Conservation (phyloP, 2,329 filamentous ascomycete genomes). For the Claviceps cyperi region DNA sequence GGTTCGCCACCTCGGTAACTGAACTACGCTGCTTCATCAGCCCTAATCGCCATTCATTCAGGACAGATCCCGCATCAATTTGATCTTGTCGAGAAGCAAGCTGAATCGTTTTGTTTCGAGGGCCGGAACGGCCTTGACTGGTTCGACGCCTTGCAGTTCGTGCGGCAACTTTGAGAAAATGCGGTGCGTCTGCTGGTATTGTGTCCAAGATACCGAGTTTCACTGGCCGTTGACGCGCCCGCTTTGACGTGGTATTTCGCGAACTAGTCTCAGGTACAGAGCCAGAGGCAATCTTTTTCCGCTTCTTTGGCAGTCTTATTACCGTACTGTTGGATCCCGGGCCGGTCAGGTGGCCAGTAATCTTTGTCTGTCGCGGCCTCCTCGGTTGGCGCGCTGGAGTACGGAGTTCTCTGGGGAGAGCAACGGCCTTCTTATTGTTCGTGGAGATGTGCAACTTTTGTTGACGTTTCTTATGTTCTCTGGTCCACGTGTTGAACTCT, state of each 20-base stretch:
- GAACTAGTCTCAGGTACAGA: background rate
- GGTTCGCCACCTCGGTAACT: slow-evolving; percentile 14
- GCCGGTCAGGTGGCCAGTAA: slow-evolving; percentile 16
- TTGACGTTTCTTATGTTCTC: slow-evolving; percentile 26
- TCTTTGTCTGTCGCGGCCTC: slow-evolving; percentile 16
- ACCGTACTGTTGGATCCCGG: background rate
- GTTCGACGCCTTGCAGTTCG: slow-evolving; percentile 34
- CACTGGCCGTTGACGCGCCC: slow-evolving; percentile 20
- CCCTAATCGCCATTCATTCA: slow-evolving; percentile 42
- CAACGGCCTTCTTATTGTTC: slow-evolving; percentile 12
- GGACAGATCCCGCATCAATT: slow-evolving; percentile 36
- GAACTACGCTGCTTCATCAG: slow-evolving; percentile 29
- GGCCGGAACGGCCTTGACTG: slow-evolving; percentile 39
- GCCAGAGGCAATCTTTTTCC: background rate
- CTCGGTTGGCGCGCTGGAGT: slow-evolving; percentile 11
- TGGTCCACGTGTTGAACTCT: slow-evolving; percentile 33
- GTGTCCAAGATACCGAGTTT: slow-evolving; percentile 48
- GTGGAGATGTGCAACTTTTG: slow-evolving; percentile 14
- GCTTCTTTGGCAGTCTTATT: background rate
- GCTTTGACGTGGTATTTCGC: background rate
- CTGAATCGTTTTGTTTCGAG: slow-evolving; percentile 40
- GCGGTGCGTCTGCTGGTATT: slow-evolving; percentile 35
- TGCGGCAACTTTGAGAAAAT: slow-evolving; percentile 46
- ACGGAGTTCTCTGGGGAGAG: slow-evolving; percentile 6
- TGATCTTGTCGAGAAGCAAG: slow-evolving; percentile 48